A percentile compares a stretch with the other conserved stretches of the same genome.
These are phyloP conservation scores for Sporisorium exsertum DNA, from an alignment of 1,284 basidiomycete species.

Conservation along the genomic window DNA sequence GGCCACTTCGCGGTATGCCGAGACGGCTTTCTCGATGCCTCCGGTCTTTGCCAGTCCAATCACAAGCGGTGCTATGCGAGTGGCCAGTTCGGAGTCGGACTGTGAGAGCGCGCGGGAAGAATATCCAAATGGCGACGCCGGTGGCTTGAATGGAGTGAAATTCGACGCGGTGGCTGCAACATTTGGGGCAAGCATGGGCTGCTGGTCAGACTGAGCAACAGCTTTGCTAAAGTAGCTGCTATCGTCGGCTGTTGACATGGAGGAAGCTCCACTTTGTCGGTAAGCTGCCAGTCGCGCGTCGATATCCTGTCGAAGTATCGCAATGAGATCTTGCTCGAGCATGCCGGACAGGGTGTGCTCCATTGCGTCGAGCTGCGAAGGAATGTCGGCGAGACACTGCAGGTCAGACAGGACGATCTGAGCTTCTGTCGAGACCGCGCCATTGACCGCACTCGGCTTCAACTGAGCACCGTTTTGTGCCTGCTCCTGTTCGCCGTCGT, in stretches of 20 bases:
- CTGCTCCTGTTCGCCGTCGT: neutral
- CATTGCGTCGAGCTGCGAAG: slow-evolving; percentile 57
- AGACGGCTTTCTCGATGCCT: slow-evolving; percentile 78
- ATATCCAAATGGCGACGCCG: slow-evolving; percentile 29
- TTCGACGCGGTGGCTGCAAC: slow-evolving; percentile 5
- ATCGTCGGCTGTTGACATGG: slow-evolving; percentile 3
- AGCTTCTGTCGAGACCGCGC: neutral
- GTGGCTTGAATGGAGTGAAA: slow-evolving; percentile 21
- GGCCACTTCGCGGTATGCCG: slow-evolving; percentile 82
- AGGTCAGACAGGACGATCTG: slow-evolving; percentile 22
- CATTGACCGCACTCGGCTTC: neutral
- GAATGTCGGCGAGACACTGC: slow-evolving; percentile 36
- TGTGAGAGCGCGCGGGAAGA: slow-evolving; percentile 16
- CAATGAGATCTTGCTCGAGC: slow-evolving; percentile 75
- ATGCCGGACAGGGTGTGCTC: slow-evolving; percentile 44
- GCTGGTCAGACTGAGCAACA: neutral
- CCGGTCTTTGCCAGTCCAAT: slow-evolving; percentile 81
- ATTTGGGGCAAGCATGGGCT: slow-evolving; percentile 1
- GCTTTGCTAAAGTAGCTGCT: slow-evolving; percentile 13
- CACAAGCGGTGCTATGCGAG: slow-evolving; percentile 79
- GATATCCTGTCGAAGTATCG: slow-evolving; percentile 79
- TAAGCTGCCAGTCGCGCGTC: slow-evolving; percentile 64
- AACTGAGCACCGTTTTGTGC: neutral
- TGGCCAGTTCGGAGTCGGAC: slow-evolving; percentile 70
- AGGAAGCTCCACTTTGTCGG: slow-evolving; percentile 4